Conservation (phyloP, 768 basidiomycete species). For the Suillus spraguei region DNA sequence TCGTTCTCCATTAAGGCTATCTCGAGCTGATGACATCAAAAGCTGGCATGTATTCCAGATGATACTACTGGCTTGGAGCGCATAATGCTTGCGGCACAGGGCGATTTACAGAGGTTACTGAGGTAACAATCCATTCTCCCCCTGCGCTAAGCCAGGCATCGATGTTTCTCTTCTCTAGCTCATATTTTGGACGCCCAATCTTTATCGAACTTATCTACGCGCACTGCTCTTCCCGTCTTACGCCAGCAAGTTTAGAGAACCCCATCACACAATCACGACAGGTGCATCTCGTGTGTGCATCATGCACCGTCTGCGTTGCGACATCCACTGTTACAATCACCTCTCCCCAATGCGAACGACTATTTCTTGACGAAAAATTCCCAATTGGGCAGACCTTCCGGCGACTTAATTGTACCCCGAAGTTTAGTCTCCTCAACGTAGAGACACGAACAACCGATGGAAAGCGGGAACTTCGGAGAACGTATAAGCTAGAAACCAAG, state of each 20-base stretch:
- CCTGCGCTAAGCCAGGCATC: background rate
- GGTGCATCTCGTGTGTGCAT: slow-evolving; percentile 62
- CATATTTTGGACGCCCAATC: slow-evolving; percentile 67
- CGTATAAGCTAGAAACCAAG: slow-evolving; percentile 57
- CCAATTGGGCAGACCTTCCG: slow-evolving; percentile 72
- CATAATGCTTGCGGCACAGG: slow-evolving; percentile 67
- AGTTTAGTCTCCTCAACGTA: slow-evolving; percentile 60
- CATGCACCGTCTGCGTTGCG: slow-evolving; percentile 59
- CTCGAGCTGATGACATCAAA: slow-evolving; percentile 14
- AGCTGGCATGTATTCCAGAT: slow-evolving; percentile 25
- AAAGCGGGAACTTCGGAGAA: slow-evolving; percentile 35
- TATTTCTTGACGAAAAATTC: slow-evolving; percentile 68
- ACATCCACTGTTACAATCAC: slow-evolving; percentile 68
- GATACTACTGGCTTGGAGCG: slow-evolving; percentile 60
- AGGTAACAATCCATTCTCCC: slow-evolving; percentile 45
- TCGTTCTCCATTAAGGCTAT: background rate
- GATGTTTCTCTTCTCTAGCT: slow-evolving; percentile 37
- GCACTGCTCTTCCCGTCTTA: slow-evolving; percentile 39
- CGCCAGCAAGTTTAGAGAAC: slow-evolving; percentile 42
- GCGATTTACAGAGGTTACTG: slow-evolving; percentile 70
- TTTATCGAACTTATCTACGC: slow-evolving; percentile 59
- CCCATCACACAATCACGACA: slow-evolving; percentile 66
- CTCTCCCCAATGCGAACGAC: slow-evolving; percentile 53
- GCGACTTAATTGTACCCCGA: slow-evolving; percentile 52
- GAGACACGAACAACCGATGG: slow-evolving; percentile 32